Evolutionary conservation across 2,329 filamentous ascomycete genomes (phyloP).

Genomic region (Aspergillus pseudonomiae): DNA sequence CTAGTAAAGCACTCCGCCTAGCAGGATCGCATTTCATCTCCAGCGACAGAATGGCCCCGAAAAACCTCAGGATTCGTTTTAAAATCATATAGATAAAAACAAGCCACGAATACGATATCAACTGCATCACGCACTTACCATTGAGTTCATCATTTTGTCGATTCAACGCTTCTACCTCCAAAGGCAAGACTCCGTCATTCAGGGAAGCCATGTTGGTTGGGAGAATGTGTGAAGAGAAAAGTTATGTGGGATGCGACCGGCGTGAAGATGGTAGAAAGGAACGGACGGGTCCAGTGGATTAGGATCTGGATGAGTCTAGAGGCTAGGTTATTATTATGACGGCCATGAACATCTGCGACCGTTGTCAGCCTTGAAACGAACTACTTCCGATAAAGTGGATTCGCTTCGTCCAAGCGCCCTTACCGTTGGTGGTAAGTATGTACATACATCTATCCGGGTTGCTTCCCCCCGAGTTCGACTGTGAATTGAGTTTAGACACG

Average conservation of each 20-base stretch:
- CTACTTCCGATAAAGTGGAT: slow-evolving; percentile 18
- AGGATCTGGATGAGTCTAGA: slow-evolving; percentile 5
- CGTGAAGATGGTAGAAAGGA: slow-evolving; percentile 8
- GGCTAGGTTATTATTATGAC: slow-evolving; percentile 5
- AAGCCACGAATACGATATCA: background rate
- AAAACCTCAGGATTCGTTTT: background rate
- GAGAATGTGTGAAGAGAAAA: background rate
- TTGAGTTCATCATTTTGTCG: slow-evolving; percentile 18
- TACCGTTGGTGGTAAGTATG: slow-evolving; percentile 17
- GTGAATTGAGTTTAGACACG: slow-evolving; percentile 14
- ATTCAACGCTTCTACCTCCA: slow-evolving; percentile 26
- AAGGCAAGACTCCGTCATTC: slow-evolving; percentile 31
- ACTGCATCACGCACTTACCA: background rate
- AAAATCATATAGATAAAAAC: background rate
- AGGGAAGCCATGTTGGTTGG: slow-evolving; percentile 28
- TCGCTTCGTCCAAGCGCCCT: slow-evolving; percentile 19
- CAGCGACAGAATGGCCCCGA: background rate
- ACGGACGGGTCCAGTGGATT: background rate
- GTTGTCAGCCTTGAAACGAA: slow-evolving; percentile 24
- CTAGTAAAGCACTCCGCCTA: background rate
- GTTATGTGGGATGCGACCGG: slow-evolving; percentile 24
- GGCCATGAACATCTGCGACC: slow-evolving; percentile 15
- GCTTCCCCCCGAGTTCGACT: slow-evolving; percentile 12
- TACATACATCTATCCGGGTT: slow-evolving; percentile 13
- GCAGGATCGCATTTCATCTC: background rate